Base-by-base conservation (phyloP, 805 yeast genomes). In the Teunomyces kruisii region DNA sequence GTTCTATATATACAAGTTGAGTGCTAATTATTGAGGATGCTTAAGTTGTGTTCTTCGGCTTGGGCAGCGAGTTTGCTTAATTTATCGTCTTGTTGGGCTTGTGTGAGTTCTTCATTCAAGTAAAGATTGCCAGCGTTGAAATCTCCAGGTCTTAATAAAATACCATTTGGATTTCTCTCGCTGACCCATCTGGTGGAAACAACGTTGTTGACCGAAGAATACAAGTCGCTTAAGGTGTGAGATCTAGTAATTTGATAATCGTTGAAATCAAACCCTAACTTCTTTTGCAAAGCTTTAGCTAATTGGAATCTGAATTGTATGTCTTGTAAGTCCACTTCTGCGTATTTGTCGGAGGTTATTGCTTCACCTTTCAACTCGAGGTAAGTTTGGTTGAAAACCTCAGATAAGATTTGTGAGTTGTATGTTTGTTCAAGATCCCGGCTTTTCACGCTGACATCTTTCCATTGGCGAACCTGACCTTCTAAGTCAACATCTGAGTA, bases 121-220 rank as follows among this genome's bases (percentile, higher is more conserved):
- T 74, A 73, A 28, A 83, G 67, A 52, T 86, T 87, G 12, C 39
- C 39, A 32, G 85, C 80, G 26, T 65, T 70, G 56, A 80, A 86
- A 37, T 79, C 83, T 24, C 70, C 72, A 6, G 70, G 61, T 46
- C 80, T 69, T 53, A 88, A 70, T 49, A 82, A 80, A 45, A 88
- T 79, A 24, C 88, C 92, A 55, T 85, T 79, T n/a, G 94, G 90
- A 56, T 82, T 79, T 59, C 82, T 76, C 58, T 85, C 90, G 54
- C 78, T 79, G 51, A 68, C 75, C 58, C 68, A 67, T 54, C 74
- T 69, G 14, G 57, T 53, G 16, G 74, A 72, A 19, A 75, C 67
- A n/a, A 74, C 59, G 44, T 64, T 49, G 8, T 53, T 43, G 39
- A 80, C 63, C 43, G 72, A 74, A 0, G 54, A 44, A 45, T 65